These are phyloP conservation scores for Toxicodendron radicans DNA, from an alignment of 345 rosid species.

Conservation along the genomic window DNA sequence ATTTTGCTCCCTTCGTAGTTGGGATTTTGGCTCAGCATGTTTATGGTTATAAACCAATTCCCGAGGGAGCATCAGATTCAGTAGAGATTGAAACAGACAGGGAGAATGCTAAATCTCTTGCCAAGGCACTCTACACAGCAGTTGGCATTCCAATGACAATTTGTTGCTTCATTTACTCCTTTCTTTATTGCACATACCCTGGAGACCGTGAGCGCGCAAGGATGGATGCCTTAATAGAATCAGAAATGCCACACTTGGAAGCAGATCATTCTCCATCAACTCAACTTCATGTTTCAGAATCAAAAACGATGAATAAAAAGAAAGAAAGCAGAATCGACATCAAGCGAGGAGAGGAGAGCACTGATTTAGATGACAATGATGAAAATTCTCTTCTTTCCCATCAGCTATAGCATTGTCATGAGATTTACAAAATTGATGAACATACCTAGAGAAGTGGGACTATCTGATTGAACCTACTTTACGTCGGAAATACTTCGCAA, in stretches of 20 bases:
- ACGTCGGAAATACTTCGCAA: not conserved
- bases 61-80: constrained; percentile 40
- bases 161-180: constrained; percentile 75
- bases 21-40: constrained; percentile 81
- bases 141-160: constrained; percentile 72
- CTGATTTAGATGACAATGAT: constrained; percentile 37
- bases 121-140: constrained; percentile 78
- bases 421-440: not conserved
- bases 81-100: constrained; percentile 56
- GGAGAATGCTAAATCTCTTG: constrained; percentile 70
- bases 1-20: constrained; percentile 79
- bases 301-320: constrained; percentile 15
- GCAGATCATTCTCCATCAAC: constrained; percentile 16
- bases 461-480: not conserved
- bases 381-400: constrained; percentile 28
- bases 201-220: constrained; percentile 70
- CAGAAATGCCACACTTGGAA: constrained; percentile 56
- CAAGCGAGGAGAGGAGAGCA: constrained; percentile 26
- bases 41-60: constrained; percentile 70
- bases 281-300: constrained; percentile 1
- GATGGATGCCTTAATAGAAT: constrained; percentile 72
- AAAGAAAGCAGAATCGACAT: constrained; percentile 25
- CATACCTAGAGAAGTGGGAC: not conserved
- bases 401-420: not conserved
- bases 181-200: constrained; percentile 79